Percentiles rank a stretch among this genome's conserved stretches.
Conservation (phyloP, 2,329 filamentous ascomycete genomes). For the Aspergillus bombycis region DNA sequence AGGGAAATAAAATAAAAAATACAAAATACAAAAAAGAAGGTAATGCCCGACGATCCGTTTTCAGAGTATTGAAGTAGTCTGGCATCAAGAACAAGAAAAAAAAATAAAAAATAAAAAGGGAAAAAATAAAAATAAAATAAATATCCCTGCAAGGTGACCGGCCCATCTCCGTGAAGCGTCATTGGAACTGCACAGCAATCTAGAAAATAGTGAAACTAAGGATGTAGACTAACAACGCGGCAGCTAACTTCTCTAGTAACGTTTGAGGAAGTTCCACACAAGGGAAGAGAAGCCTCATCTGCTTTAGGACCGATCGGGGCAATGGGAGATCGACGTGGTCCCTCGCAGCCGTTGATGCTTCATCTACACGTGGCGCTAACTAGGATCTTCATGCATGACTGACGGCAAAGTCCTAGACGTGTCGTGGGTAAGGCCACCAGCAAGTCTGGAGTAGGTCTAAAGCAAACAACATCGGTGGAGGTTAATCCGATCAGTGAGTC, state of each 20-base stretch:
- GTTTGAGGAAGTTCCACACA: constrained; percentile 23
- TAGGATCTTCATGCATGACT: constrained; percentile 40
- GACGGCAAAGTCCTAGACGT: constrained; percentile 10
- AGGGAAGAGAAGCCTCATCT: constrained; percentile 21
- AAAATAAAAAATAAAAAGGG: not conserved
- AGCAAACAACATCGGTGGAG: not conserved
- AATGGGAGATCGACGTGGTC: constrained; percentile 42
- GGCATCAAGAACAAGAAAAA: not conserved
- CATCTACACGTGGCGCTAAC: constrained; percentile 43
- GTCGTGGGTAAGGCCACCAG: not conserved
- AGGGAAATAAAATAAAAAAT: not conserved
- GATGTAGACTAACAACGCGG: constrained; percentile 6
- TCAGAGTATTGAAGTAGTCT: not conserved
- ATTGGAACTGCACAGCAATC: constrained; percentile 6
- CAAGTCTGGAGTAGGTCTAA: not conserved
- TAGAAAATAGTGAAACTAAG: constrained; percentile 3
- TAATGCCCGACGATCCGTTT: not conserved
- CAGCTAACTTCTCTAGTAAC: constrained; percentile 26
- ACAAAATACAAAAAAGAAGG: not conserved
- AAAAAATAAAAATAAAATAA: not conserved
- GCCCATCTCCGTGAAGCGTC: constrained; percentile 7
- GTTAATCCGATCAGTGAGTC: not conserved
- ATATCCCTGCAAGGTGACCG: not conserved
- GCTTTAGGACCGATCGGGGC: constrained; percentile 31
- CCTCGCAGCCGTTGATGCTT: constrained; percentile 43